Conservation (phyloP, 176 grass and related monocot species). For the Neostapfia colusana region DNA sequence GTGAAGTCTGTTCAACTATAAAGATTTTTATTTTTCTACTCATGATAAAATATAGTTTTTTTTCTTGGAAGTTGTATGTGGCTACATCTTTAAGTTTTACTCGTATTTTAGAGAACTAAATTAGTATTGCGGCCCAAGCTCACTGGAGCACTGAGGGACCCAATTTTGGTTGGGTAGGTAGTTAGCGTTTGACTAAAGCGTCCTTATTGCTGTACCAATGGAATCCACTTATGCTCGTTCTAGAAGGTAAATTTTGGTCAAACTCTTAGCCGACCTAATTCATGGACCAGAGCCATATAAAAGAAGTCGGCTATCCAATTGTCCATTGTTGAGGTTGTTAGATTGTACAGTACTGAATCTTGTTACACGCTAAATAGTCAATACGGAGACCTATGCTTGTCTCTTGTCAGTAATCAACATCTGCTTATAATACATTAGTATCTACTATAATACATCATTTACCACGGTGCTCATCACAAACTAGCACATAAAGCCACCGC, state of each 20-base stretch:
- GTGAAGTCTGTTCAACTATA: background rate
- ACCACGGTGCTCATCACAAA: constrained; percentile 16
- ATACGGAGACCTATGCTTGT: constrained; percentile 18
- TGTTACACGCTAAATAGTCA: background rate
- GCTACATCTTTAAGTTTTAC: background rate
- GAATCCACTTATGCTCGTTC: background rate
- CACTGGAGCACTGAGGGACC: background rate
- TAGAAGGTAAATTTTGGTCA: constrained; percentile 28
- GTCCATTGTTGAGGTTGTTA: constrained; percentile 1
- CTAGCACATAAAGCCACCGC: constrained; percentile 14
- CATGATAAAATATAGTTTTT: background rate
- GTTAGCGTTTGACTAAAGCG: constrained; percentile 22
- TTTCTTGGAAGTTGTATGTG: constrained; percentile 8
- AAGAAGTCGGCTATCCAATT: background rate
- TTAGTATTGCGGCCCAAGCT: constrained; percentile 28
- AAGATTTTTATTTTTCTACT: background rate
- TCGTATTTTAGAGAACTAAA: constrained; percentile 20
- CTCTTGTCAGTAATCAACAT: background rate
- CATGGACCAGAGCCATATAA: background rate
- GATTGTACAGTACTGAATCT: constrained; percentile 18
- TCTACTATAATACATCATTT: constrained; percentile 4
- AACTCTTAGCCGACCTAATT: constrained; percentile 22
- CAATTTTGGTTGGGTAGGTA: background rate
- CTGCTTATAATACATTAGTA: constrained; percentile 10
- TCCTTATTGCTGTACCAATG: constrained; percentile 10